Evolutionary conservation across 805 yeast species (phyloP).

Genomic region (Saccharomycopsis lassenensis): DNA sequence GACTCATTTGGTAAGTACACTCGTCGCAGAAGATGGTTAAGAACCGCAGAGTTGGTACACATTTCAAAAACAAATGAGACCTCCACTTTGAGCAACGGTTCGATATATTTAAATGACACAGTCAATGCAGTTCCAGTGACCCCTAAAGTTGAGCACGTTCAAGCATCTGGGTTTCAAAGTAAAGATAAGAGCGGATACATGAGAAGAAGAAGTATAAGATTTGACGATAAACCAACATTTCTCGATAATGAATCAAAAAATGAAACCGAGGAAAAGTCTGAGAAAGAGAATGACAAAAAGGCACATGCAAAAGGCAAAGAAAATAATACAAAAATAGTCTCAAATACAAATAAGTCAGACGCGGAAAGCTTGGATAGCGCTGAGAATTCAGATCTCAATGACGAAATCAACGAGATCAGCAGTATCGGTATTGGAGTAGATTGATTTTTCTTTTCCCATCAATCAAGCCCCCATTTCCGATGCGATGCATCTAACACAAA

Average conservation of each 20-base stretch:
- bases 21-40: conserved; percentile 89
- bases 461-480: no score
- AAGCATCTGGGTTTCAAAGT: conserved; percentile 10
- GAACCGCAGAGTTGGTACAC: conserved; percentile 78
- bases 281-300: not conserved
- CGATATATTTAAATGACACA: conserved; percentile 13
- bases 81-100: conserved; percentile 13
- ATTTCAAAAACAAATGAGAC: conserved; percentile 18
- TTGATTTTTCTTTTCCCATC: no score
- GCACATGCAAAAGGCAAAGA: no score
- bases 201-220: conserved; percentile 14
- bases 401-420: no score
- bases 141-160: conserved; percentile 12
- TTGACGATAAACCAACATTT: conserved; percentile 14
- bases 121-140: not conserved
- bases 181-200: not conserved
- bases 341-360: no score
- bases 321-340: no score
- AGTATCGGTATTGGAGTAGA: no score
- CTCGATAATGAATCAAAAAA: conserved; percentile 4
- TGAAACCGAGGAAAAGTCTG: not conserved
- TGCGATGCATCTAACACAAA: no score
- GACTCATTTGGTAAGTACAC: conserved; percentile 87
- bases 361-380: no score
- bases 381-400: no score